Conservation (phyloP, 2,329 filamentous ascomycete species). For the Colletotrichum orbiculare region DNA sequence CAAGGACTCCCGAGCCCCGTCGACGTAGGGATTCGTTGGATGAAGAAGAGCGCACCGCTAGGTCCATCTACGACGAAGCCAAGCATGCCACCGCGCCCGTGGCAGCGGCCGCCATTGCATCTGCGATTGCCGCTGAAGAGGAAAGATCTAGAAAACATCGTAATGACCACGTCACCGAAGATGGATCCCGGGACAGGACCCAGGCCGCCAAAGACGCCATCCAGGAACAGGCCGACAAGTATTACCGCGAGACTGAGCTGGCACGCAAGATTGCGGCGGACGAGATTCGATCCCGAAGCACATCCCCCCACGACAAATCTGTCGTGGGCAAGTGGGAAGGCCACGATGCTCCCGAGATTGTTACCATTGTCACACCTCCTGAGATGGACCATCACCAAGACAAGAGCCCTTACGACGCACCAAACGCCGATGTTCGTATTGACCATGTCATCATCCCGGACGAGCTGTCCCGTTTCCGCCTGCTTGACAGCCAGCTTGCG, state of each 20-base stretch:
- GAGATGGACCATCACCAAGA: slow-evolving; percentile 58
- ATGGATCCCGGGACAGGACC: slow-evolving; percentile 48
- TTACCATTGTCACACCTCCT: slow-evolving; percentile 66
- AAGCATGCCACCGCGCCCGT: slow-evolving; percentile 61
- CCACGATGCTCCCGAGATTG: slow-evolving; percentile 46
- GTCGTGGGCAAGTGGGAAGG: slow-evolving; percentile 65
- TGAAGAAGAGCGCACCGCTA: slow-evolving; percentile 57
- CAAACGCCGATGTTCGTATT: slow-evolving; percentile 72
- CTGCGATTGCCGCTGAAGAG: slow-evolving; percentile 57
- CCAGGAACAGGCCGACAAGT: slow-evolving; percentile 67
- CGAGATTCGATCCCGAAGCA: slow-evolving; percentile 63
- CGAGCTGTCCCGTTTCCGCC: slow-evolving; percentile 55
- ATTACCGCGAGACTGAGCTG: slow-evolving; percentile 66
- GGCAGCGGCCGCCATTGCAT: slow-evolving; percentile 58
- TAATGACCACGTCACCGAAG: slow-evolving; percentile 46
- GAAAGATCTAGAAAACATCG: slow-evolving; percentile 48
- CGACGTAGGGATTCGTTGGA: slow-evolving; percentile 40
- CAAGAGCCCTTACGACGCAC: slow-evolving; percentile 65
- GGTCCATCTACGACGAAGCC: slow-evolving; percentile 56
- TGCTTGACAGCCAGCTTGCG: slow-evolving; percentile 41
- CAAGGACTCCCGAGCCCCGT: slow-evolving; percentile 39
- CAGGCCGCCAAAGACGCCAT: slow-evolving; percentile 54
- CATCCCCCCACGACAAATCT: slow-evolving; percentile 62
- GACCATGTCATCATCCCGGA: slow-evolving; percentile 68
- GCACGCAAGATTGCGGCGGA: slow-evolving; percentile 66